These are phyloP conservation scores for Cryptococcus sp. DNA, from an alignment of 1,284 basidiomycete species.

Conservation along the genomic window DNA sequence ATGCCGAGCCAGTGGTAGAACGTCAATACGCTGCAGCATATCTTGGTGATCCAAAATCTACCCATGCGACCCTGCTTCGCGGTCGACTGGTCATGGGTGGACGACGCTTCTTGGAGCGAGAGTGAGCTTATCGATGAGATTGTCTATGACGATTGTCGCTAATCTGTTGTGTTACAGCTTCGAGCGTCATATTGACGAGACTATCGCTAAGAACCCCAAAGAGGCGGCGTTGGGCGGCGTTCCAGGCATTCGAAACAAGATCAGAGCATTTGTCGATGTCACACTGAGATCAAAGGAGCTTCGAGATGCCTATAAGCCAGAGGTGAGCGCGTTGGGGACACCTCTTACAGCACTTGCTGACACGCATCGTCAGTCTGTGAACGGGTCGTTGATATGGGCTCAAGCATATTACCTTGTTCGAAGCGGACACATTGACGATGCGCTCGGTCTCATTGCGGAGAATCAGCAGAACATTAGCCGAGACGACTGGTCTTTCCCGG, in stretches of 20 bases:
- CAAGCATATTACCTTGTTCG: conserved; percentile 87
- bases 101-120: conserved; percentile 61
- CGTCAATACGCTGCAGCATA: conserved; percentile 58
- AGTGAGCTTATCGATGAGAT: conserved; percentile 46
- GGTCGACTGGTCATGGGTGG: conserved; percentile 44
- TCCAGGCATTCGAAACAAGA: conserved; percentile 84
- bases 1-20: conserved; percentile 40
- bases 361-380: conserved; percentile 62
- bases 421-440: conserved; percentile 78
- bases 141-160: not conserved
- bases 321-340: conserved; percentile 60
- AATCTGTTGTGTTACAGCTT: conserved; percentile 57
- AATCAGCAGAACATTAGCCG: conserved; percentile 74
- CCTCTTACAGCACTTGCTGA: not conserved
- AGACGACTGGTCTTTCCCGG: conserved; percentile 80
- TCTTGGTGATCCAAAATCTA: conserved; percentile 32
- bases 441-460: conserved; percentile 71
- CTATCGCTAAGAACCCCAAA: conserved; percentile 76
- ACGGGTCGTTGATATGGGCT: conserved; percentile 88
- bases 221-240: conserved; percentile 90
- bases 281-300: conserved; percentile 62
- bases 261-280: conserved; percentile 80
- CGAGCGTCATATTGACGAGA: conserved; percentile 79
- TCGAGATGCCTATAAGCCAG: conserved; percentile 80
- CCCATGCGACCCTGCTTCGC: conserved; percentile 30